Conservation (phyloP, 345 rosid species). For the Gossypium rotundifolium region DNA sequence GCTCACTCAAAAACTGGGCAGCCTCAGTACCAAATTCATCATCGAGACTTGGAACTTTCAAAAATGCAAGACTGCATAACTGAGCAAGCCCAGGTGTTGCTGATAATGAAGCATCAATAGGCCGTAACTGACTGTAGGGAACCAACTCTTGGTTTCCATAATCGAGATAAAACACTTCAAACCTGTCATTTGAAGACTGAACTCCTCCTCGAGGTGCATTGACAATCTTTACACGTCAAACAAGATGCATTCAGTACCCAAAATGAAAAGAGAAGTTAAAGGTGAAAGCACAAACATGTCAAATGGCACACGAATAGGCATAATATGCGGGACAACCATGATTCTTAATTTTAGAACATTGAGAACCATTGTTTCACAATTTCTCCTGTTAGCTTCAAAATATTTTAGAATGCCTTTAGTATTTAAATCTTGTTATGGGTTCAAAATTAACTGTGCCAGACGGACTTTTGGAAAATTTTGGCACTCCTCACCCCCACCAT, state of each 20-base stretch:
- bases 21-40: constrained; percentile 88
- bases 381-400: not conserved
- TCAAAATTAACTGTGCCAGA: not conserved
- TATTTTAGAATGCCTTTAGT: not conserved
- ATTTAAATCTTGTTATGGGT: not conserved
- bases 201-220: constrained; percentile 73
- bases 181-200: constrained; percentile 60
- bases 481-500: not conserved
- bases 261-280: not conserved
- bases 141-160: constrained; percentile 93
- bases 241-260: not conserved
- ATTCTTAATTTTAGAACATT: not conserved
- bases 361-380: not conserved
- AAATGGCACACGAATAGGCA: not conserved
- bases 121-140: constrained; percentile 63
- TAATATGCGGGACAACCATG: not conserved
- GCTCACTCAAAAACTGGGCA: constrained; percentile 64
- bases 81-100: constrained; percentile 81
- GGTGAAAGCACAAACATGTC: not conserved
- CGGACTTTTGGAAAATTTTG: too few species aligned
- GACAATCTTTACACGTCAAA: constrained; percentile 50
- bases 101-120: constrained; percentile 68
- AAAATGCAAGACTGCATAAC: constrained; percentile 85
- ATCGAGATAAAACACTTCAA: constrained; percentile 93
- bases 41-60: constrained; percentile 76